Conservation (phyloP, 2,329 filamentous ascomycete genomes). For the Raffaelea arxii region DNA sequence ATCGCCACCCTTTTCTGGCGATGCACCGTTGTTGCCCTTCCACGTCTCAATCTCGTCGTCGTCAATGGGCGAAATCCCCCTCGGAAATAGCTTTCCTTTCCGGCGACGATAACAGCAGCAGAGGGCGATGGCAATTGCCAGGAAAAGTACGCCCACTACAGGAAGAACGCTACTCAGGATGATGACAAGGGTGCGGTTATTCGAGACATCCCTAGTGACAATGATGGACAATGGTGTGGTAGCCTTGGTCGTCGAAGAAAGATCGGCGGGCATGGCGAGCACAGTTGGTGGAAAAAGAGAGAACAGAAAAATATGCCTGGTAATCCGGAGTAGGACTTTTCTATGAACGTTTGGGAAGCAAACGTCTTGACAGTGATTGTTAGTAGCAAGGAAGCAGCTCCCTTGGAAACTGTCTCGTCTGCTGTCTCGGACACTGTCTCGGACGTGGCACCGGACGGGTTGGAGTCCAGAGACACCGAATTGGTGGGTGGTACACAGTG, state of each 20-base stretch:
- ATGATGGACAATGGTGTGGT: too few species aligned
- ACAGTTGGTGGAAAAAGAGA: not conserved
- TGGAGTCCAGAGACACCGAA: too few species aligned
- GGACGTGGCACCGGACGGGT: too few species aligned
- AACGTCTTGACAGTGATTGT: too few species aligned
- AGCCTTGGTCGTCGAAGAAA: too few species aligned
- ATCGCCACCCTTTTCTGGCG: not conserved
- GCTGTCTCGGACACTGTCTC: too few species aligned
- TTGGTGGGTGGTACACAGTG: too few species aligned
- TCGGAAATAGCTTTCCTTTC: conserved; percentile 33
- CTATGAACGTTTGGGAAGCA: too few species aligned
- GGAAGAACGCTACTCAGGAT: conserved; percentile 39
- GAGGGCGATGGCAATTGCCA: conserved; percentile 25
- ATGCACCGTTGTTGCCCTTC: conserved; percentile 31
- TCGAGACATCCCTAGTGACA: too few species aligned
- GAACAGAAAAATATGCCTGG: too few species aligned
- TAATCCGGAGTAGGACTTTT: not conserved
- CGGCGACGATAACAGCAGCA: conserved; percentile 29
- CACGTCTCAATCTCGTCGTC: conserved; percentile 59
- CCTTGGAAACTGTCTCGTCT: too few species aligned
- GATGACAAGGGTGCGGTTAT: conserved; percentile 37
- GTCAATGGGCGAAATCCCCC: conserved; percentile 51
- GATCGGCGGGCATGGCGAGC: not conserved
- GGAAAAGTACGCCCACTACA: conserved; percentile 32
- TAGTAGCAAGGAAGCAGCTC: too few species aligned